These are phyloP conservation scores for Chaetomium fimeti DNA, from an alignment of 495 filamentous ascomycete species.

Conservation along the genomic window DNA sequence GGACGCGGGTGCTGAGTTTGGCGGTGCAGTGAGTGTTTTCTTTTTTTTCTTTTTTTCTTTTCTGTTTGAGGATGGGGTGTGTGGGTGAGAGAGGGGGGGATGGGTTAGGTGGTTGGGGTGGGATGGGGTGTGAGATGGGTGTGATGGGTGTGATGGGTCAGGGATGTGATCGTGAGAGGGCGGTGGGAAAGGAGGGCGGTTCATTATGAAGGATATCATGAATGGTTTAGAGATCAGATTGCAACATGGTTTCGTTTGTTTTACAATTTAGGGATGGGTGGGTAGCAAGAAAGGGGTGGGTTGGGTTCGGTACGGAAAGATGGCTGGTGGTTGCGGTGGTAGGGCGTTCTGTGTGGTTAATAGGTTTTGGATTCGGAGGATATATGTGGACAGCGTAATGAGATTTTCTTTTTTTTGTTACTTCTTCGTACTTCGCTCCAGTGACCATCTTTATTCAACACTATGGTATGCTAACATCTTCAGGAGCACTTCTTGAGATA, in stretches of 20 bases:
- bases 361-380: background rate
- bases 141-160: too few relatives aligned
- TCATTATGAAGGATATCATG: background rate
- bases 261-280: too few relatives aligned
- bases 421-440: background rate
- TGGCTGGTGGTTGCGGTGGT: background rate
- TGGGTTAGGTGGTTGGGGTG: background rate
- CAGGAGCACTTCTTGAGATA: background rate
- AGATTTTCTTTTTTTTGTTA: background rate
- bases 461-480: background rate
- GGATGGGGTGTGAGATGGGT: background rate
- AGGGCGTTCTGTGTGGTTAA: background rate
- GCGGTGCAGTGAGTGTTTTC: slow-evolving; percentile 35
- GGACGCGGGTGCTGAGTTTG: slow-evolving; percentile 39
- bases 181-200: background rate
- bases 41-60: slow-evolving; percentile 6
- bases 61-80: background rate
- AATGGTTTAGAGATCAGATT: background rate
- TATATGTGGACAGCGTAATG: background rate
- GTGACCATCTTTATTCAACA: background rate
- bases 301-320: background rate
- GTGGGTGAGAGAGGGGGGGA: background rate
- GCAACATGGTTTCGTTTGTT: background rate
- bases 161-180: too few relatives aligned
- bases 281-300: too few relatives aligned